Percentiles rank a stretch among this genome's conserved stretches.
phyloP scores from a whole-genome alignment of 352 stramenopile species.

The Phytophthora vignae region DNA sequence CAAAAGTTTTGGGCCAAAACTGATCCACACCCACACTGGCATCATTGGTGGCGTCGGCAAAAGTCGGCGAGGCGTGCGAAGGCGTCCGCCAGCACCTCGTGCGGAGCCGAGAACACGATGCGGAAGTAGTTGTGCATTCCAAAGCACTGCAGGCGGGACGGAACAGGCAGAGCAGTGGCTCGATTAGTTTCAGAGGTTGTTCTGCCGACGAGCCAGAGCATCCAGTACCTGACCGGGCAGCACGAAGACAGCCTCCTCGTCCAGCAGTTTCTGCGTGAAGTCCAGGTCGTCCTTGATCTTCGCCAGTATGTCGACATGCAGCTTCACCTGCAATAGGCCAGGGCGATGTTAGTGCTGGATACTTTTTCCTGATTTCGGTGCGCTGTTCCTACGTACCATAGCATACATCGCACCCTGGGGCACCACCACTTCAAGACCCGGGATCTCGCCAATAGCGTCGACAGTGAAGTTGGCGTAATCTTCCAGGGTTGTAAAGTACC shows the following conservation, averaged over 20 bases:
- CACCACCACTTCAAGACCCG: constrained; percentile 86
- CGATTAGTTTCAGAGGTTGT: neutral
- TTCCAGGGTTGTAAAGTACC: constrained; percentile 87
- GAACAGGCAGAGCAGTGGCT: neutral
- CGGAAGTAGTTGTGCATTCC: constrained; percentile 79
- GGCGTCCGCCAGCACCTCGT: constrained; percentile 70
- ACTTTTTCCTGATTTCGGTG: neutral
- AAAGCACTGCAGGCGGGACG: constrained; percentile 38
- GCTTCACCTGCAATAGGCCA: constrained; percentile 39
- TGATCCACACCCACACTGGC: constrained; percentile 1
- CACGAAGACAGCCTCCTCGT: constrained; percentile 97
- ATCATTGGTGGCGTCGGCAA: constrained; percentile 54
- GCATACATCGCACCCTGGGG: constrained; percentile 96
- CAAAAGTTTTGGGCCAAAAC: too few species aligned
- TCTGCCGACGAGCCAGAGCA: neutral
- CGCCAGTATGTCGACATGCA: constrained; percentile 78
- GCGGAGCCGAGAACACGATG: constrained; percentile 74
- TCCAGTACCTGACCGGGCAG: constrained; percentile 77
- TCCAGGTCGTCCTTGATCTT: constrained; percentile 93
- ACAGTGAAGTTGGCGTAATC: constrained; percentile 88
- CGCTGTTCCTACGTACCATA: constrained; percentile 76
- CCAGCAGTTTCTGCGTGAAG: constrained; percentile 93
- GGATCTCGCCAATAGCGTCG: constrained; percentile 73
- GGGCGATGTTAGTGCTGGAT: neutral
- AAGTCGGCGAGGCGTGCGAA: constrained; percentile 71